These are phyloP conservation scores for Thielaviopsis musarum DNA, from an alignment of 2,329 filamentous ascomycete genomes.

Conservation along the genomic window DNA sequence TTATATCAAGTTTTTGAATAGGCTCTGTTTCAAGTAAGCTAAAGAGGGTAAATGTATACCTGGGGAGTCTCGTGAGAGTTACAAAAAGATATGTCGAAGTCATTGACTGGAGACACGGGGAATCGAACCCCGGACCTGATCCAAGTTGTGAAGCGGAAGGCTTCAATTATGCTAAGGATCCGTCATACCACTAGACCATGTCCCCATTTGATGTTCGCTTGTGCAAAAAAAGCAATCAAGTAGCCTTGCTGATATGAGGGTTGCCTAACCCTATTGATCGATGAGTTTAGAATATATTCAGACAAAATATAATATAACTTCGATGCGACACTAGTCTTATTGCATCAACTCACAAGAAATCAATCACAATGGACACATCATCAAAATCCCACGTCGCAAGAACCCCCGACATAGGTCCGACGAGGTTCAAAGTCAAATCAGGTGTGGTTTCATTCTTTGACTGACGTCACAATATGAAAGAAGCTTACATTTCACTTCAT, in stretches of 20 bases:
- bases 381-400: background rate
- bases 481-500: background rate
- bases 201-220: slow-evolving; percentile 2
- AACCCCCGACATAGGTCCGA: background rate
- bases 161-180: slow-evolving; percentile 7
- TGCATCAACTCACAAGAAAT: background rate
- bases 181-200: slow-evolving; percentile 12
- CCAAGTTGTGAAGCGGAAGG: background rate
- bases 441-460: no score
- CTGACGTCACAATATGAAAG: background rate
- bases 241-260: no score
- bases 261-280: no score
- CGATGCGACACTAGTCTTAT: no score
- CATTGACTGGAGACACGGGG: slow-evolving; percentile 2
- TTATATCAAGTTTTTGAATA: no score
- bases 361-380: background rate
- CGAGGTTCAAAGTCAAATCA: background rate
- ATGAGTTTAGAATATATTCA: no score
- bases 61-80: background rate
- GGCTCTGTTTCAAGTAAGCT: no score
- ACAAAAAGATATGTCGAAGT: background rate
- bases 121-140: slow-evolving; percentile 3
- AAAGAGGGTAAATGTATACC: background rate
- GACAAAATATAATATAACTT: no score
- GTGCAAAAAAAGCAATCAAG: no score